Base-by-base conservation (phyloP, 225 moss, liverwort and hornwort genomes). In the Pseudoscleropodium purum region DNA sequence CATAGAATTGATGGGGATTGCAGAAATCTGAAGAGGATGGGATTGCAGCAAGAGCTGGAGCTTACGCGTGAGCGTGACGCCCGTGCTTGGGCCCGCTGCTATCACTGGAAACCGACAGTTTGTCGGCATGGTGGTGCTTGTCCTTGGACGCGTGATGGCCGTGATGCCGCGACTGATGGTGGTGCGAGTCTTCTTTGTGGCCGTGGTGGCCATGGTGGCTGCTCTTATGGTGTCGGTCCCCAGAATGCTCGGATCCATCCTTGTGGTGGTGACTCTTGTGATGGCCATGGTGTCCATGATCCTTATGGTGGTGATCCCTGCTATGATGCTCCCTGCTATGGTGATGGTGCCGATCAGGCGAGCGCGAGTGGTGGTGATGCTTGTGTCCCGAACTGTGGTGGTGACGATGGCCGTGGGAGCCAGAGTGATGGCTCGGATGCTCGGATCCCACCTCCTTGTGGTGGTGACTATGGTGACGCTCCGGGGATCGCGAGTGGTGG, bases 171-270 rank as follows among this genome's bases (percentile, higher is more conserved):
- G 85, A 69, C 84, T 84, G 86, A 34, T 92, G 89, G 87, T 82
- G 87, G 19, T 85, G 63, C 47, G 89, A 84, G 24, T 87, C 92
- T 18, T 82, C 89, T 59, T 51, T 83, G 83, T 83, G 83, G 15
- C 83, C 65, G 4, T 83, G 82, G 85, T 87, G 92, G 45, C 81
- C 37, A 34, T 81, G 84, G 49, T 87, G 89, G 82, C 54, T 29
- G 76, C 81, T 82, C 82, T 79, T 87, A 14, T 85, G 89, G 30
- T 81, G 91, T 23, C 83, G 89, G 13, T 77, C 81, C 13, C 88
- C 79, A 2, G 91, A 93, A 41, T 91, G 93, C 84, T 93, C 93
- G 5, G 90, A 92, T 27, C 79, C 93, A 5, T 92, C 90, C 75
- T 82, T 92, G 37, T 89, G 89, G 39, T 93, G 89, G 36, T 89